These are phyloP conservation scores for Eimeria acervulina DNA, from an alignment of 169 alveolate species.

Conservation along the genomic window DNA sequence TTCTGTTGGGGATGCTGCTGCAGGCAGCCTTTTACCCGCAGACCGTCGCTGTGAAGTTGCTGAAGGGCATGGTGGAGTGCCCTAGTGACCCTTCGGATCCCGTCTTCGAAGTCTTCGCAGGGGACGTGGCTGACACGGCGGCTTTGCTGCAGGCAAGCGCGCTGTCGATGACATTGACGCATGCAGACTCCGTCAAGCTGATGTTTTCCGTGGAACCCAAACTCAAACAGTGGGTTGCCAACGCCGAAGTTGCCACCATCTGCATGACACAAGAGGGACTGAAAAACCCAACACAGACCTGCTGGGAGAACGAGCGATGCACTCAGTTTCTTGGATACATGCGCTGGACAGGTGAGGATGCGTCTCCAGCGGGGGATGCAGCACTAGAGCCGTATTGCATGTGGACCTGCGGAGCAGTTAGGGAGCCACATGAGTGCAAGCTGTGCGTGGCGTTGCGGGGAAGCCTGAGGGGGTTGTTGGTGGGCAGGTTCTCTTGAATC, in stretches of 20 bases:
- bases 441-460: background rate
- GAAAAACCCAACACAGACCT: background rate
- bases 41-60: constrained; percentile 63
- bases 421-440: background rate
- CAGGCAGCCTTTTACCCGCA: constrained; percentile 44
- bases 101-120: background rate
- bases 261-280: constrained; percentile 69
- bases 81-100: constrained; percentile 29
- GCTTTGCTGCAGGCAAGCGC: background rate
- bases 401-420: background rate
- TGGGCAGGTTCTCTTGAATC: background rate
- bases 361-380: background rate
- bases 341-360: constrained; percentile 62
- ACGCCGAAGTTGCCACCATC: constrained; percentile 39
- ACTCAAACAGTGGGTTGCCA: constrained; percentile 9
- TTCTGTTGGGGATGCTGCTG: background rate
- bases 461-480: background rate
- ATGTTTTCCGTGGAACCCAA: background rate
- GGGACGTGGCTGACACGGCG: background rate
- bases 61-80: constrained; percentile 31
- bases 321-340: constrained; percentile 56
- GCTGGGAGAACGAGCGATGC: constrained; percentile 71
- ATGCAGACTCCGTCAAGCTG: background rate
- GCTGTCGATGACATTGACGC: constrained; percentile 32
- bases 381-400: background rate